Evolutionary conservation across 768 basidiomycete species (phyloP), one percentile per base, ranked within the genome.

Genomic region (Tylopilus plumbeoviolaceoides): DNA sequence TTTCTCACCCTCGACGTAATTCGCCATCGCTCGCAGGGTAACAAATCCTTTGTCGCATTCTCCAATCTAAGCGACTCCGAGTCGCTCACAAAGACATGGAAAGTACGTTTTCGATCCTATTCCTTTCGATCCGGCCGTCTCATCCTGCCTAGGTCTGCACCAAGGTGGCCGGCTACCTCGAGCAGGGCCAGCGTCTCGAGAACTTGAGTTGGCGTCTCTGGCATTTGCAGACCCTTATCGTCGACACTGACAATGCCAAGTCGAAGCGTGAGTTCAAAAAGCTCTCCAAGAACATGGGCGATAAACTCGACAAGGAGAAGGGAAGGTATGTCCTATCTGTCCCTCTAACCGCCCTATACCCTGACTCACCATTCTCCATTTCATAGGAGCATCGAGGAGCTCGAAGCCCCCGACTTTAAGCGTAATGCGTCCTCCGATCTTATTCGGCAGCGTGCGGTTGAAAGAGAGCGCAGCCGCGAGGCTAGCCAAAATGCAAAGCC

Each of bases 1-100:
- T 39, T 21, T 21, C 53, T 15, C 42, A 14, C 47, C 35, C 2
- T 8, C 18, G 5, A n/a, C 55, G 33, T 31, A 42, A 59, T 51
- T 58, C 51, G 54, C 42, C 42, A n/a, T 49, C 53, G 56, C 52
- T 5, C 55, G 50, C 65, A 79, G 91, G 90, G 91, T 73, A 93
- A 93, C 83, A 93, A 92, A 78, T 92, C 91, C 69, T 93, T 93
- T 70, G 88, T 92, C 71, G 89, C 91, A 56, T 93, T 93, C 75
- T 88, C 87, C 70, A 90, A 91, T 74, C 81, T 93, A 72, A 74
- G 80, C 74, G 91, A 93, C 74, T 77, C 81, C 48, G 91, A 93
- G 68, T 80, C 89, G 53, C 75, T 93, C 68, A 89, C 91, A 47
- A 89, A 84, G 78, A 93, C 91, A 61, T 93, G 91, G 91, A 91